Evolutionary conservation across 2,329 filamentous ascomycete genomes (phyloP).

Genomic region (Aspergillus hiratsukae): DNA sequence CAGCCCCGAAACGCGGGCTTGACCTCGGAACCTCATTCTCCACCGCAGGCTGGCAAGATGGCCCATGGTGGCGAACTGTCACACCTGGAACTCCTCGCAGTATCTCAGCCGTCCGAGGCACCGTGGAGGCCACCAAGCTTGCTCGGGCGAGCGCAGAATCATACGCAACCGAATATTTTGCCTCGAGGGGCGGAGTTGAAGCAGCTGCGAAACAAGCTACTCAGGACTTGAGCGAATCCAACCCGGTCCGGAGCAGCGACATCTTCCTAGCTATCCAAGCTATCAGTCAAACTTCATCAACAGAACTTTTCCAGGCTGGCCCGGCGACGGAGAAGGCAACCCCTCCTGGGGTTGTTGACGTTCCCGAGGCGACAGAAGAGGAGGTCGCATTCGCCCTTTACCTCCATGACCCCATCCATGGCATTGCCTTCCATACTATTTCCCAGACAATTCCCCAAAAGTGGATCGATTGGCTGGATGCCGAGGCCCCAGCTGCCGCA

Average conservation of each 20-base stretch:
- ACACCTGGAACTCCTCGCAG: conserved; percentile 63
- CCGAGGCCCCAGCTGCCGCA: conserved; percentile 46
- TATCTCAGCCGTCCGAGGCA: conserved; percentile 72
- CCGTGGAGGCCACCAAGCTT: conserved; percentile 85
- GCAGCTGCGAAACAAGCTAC: conserved; percentile 74
- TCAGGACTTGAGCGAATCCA: conserved; percentile 73
- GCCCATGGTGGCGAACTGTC: conserved; percentile 81
- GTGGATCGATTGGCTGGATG: conserved; percentile 91
- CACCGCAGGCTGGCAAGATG: conserved; percentile 73
- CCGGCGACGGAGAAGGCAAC: conserved; percentile 37
- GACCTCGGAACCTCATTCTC: conserved; percentile 27
- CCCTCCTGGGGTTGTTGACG: conserved; percentile 31
- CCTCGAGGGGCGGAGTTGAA: conserved; percentile 71
- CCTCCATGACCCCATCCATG: conserved; percentile 80
- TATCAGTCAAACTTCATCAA: conserved; percentile 61
- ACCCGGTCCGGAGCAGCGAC: conserved; percentile 87
- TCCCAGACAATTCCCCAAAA: conserved; percentile 77
- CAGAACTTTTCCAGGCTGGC: conserved; percentile 63
- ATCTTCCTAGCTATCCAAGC: conserved; percentile 96
- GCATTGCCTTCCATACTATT: conserved; percentile 77
- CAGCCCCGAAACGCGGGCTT: conserved; percentile 62
- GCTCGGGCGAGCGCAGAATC: conserved; percentile 83
- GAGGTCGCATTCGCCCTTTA: conserved; percentile 73
- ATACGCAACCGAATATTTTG: conserved; percentile 81
- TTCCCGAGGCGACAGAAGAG: conserved; percentile 44